Evolutionary conservation across 208 protist genomes (phyloP), one percentile per base, ranked within the genome.

Genomic region (Leptomonas pyrrhocoris): DNA sequence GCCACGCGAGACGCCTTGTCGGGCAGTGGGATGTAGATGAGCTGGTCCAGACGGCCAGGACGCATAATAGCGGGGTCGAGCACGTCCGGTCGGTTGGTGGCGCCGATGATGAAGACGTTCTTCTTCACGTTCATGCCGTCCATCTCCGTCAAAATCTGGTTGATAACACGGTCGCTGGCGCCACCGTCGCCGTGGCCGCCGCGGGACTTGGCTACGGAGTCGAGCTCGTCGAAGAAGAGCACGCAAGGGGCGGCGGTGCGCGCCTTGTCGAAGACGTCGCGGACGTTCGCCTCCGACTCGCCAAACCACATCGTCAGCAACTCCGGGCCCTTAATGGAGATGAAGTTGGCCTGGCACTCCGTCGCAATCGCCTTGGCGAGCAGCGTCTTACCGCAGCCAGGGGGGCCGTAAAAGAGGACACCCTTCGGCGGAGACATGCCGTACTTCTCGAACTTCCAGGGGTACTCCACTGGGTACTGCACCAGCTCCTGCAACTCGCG

Each of bases 231-330:
- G 84, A 99, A 99, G 95, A 99, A 99, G 40, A 99, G 94, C 25
- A 99, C 98, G 88, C 99, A 99, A 38, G 99, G 99, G 16, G 99
- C 96, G 8, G 99, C 98, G 30, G 83, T 53, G 55, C 99, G 89
- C 19, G 99, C 99, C 90, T 99, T 99, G 93, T 99, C 99, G 87
- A 99, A 99, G 48, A 99, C 86, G 60, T 99, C 98, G 73, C 99
- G 92, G 21, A 99, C 99, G 77, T 99, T 99, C n/a, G 98, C 94
- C 91, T 99, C 99, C 40, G 98, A 99, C 86, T 99, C 99, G 75
- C 99, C 99, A 69, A 99, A 99, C 99, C 99, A 99, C 99, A 99
- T 99, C n/a, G 99, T 99, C 28, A 99, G 88, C 58, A 99, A 91
- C 88, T 99, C 99, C n/a, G 99, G 99, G 40, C 99, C 99, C 93